Evolutionary conservation across 768 basidiomycete species (phyloP).

Genomic region (Termitomyces sp.): DNA sequence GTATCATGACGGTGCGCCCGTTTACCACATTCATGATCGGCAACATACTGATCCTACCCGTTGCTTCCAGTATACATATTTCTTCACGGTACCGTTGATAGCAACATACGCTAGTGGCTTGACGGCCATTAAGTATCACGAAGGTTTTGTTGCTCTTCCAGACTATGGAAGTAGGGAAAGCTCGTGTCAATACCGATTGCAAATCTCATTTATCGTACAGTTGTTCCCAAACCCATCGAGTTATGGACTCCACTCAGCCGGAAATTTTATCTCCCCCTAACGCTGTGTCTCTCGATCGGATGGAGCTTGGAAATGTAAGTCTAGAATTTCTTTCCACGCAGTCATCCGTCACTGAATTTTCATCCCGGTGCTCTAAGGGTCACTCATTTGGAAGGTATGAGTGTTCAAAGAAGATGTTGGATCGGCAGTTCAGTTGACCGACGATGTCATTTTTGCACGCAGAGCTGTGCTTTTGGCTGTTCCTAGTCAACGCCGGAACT

Average conservation of each 20-base stretch:
- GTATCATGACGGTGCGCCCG: constrained; percentile 52
- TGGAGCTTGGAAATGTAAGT: constrained; percentile 77
- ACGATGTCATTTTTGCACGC: not conserved
- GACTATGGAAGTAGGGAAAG: constrained; percentile 39
- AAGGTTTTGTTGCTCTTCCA: constrained; percentile 51
- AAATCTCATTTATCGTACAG: constrained; percentile 26
- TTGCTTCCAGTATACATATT: constrained; percentile 58
- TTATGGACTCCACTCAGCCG: constrained; percentile 45
- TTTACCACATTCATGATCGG: not conserved
- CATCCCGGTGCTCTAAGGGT: constrained; percentile 37
- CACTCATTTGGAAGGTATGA: constrained; percentile 71
- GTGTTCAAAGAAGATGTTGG: not conserved
- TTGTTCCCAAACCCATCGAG: constrained; percentile 58
- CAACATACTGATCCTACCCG: not conserved
- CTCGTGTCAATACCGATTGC: constrained; percentile 7
- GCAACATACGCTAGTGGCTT: constrained; percentile 57
- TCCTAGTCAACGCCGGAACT: constrained; percentile 63
- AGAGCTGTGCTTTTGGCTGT: constrained; percentile 89
- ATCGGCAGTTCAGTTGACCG: not conserved
- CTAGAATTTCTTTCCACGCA: not conserved
- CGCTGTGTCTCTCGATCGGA: constrained; percentile 53
- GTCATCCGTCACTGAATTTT: not conserved
- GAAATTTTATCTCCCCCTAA: constrained; percentile 58
- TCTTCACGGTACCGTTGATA: constrained; percentile 57
- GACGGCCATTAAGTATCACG: constrained; percentile 64